Evolutionary conservation across 768 basidiomycete species (phyloP).

Genomic region (Clathrus columnatus): DNA sequence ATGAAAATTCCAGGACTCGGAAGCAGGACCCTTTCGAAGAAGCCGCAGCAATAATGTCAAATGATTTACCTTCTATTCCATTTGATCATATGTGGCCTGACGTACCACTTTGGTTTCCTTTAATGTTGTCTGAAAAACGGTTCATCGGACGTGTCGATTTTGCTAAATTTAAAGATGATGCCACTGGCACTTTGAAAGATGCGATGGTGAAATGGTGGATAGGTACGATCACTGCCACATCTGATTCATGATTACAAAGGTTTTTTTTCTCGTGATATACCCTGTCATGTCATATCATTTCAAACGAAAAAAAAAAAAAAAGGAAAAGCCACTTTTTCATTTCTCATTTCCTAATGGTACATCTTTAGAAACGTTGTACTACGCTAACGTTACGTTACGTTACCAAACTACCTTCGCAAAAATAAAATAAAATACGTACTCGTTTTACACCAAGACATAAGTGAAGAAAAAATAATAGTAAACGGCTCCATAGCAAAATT

Average conservation of each 20-base stretch:
- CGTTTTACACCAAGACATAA: background rate
- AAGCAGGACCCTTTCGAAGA: constrained; percentile 4
- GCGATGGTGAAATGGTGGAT: constrained; percentile 30
- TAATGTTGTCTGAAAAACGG: constrained; percentile 34
- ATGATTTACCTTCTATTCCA: constrained; percentile 38
- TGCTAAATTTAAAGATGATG: constrained; percentile 8
- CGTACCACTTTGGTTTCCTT: constrained; percentile 62
- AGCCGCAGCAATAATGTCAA: background rate
- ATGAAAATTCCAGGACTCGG: background rate
- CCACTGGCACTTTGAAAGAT: constrained; percentile 8
- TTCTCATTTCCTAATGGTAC: background rate
- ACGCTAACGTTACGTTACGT: background rate
- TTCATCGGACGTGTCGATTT: constrained; percentile 48
- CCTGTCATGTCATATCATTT: too few relatives aligned
- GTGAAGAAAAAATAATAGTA: background rate
- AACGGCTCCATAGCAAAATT: too few relatives aligned
- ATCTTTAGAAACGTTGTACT: background rate
- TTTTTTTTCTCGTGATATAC: too few relatives aligned
- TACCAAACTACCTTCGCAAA: background rate
- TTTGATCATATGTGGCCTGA: constrained; percentile 55
- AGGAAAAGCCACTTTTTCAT: too few relatives aligned
- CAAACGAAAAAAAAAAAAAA: too few relatives aligned
- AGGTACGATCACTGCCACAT: constrained; percentile 12
- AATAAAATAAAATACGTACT: too few relatives aligned
- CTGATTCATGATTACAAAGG: background rate